Percentiles rank a stretch among this genome's conserved stretches.
Evolutionary conservation across 208 protist genomes (phyloP).

Genomic region (Polymyxa betae): DNA sequence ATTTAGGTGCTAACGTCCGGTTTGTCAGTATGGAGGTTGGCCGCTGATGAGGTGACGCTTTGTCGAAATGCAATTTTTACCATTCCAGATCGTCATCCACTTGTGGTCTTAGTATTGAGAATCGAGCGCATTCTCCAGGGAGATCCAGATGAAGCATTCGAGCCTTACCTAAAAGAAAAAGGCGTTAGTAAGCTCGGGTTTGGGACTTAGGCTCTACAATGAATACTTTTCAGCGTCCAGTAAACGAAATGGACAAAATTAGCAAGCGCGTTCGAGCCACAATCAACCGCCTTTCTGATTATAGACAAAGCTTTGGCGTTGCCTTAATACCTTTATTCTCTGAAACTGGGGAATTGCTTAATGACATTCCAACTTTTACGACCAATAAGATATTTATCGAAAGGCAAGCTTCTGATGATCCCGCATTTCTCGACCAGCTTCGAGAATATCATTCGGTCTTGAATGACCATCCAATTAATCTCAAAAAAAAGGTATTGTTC

Average conservation of each 20-base stretch:
- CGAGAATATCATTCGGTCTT: background rate
- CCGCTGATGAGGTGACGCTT: background rate
- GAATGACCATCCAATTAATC: background rate
- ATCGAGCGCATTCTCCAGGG: background rate
- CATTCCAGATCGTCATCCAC: slow-evolving; percentile 8
- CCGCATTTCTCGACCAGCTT: background rate
- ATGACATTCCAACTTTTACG: background rate
- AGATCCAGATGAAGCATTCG: slow-evolving; percentile 7
- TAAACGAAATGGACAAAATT: background rate
- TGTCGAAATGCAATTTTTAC: background rate
- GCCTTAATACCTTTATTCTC: background rate
- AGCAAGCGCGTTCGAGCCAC: background rate
- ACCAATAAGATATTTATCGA: background rate
- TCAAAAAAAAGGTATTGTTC: background rate
- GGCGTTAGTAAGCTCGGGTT: background rate
- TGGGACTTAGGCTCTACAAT: too few relatives aligned
- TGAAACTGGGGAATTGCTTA: background rate
- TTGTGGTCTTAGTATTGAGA: background rate
- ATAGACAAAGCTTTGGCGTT: slow-evolving; percentile 5
- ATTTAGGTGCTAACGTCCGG: background rate
- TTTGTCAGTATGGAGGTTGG: background rate
- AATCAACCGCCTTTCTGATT: background rate
- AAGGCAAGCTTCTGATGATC: background rate
- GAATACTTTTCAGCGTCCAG: background rate
- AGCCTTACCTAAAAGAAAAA: background rate